Evolutionary conservation across 1,139 yeast species (phyloP).

Genomic region (Hyphopichia burtonii): DNA sequence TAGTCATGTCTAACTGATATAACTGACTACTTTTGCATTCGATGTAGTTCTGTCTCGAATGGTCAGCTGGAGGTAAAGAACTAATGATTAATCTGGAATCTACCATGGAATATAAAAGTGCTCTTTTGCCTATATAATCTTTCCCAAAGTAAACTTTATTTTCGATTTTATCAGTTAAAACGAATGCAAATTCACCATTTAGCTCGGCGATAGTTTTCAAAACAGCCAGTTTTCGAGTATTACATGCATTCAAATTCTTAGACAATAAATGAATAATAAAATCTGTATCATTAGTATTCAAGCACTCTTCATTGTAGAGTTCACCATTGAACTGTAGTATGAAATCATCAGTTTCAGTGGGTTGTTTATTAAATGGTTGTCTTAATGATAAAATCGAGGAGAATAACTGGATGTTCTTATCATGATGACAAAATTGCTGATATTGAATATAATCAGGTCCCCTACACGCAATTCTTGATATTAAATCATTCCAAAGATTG

Average conservation of each 20-base stretch:
- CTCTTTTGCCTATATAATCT: slow-evolving; percentile 78
- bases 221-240: slow-evolving; percentile 24
- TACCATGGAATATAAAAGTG: slow-evolving; percentile 50
- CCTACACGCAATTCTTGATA: slow-evolving; percentile 46
- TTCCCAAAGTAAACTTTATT: slow-evolving; percentile 70
- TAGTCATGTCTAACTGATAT: slow-evolving; percentile 36
- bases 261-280: slow-evolving; percentile 23
- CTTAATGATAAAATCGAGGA: slow-evolving; percentile 80
- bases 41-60: slow-evolving; percentile 19
- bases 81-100: slow-evolving; percentile 43
- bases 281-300: slow-evolving; percentile 34
- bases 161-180: slow-evolving; percentile 39
- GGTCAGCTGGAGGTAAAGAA: slow-evolving; percentile 37
- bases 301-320: slow-evolving; percentile 60
- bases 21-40: slow-evolving; percentile 57
- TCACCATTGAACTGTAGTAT: slow-evolving; percentile 85
- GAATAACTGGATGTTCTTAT: slow-evolving; percentile 31
- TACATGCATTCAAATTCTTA: slow-evolving; percentile 7
- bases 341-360: slow-evolving; percentile 33
- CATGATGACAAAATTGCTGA: slow-evolving; percentile 11
- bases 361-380: slow-evolving; percentile 75
- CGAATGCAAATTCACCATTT: slow-evolving; percentile 82
- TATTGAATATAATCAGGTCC: slow-evolving; percentile 51
- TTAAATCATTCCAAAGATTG: slow-evolving; percentile 14
- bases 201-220: slow-evolving; percentile 36